Conservation (phyloP, 345 rosid genomes). For the Eucalyptus polybractea region DNA sequence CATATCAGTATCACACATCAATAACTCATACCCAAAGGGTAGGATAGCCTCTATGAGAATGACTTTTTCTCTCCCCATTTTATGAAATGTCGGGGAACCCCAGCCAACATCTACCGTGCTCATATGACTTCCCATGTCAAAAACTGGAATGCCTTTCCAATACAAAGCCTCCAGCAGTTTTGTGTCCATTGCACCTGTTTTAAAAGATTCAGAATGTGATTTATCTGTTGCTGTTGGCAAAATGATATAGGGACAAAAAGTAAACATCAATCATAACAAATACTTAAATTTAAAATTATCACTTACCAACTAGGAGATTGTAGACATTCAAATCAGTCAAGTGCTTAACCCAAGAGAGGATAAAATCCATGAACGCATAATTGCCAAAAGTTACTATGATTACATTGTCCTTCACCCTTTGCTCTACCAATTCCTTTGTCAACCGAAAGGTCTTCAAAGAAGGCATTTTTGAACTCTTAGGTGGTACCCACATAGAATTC, state of each 20-base stretch:
- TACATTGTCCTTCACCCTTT: slow-evolving; percentile 65
- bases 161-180: slow-evolving; percentile 84
- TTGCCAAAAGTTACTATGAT: slow-evolving; percentile 88
- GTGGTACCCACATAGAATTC: slow-evolving; percentile 72
- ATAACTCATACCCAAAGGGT: slow-evolving; percentile 73
- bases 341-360: slow-evolving; percentile 91
- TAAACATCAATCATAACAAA: neutral
- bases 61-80: slow-evolving; percentile 99
- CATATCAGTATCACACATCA: slow-evolving; percentile 99
- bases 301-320: slow-evolving; percentile 84
- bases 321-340: slow-evolving; percentile 74
- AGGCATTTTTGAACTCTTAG: slow-evolving; percentile 59
- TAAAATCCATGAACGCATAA: slow-evolving; percentile 94
- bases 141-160: slow-evolving; percentile 96
- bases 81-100: slow-evolving; percentile 97
- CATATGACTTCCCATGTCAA: slow-evolving; percentile 98
- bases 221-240: neutral
- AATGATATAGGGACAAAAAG: neutral
- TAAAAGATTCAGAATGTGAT: neutral
- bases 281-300: neutral
- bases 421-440: slow-evolving; percentile 53
- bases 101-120: slow-evolving; percentile 93
- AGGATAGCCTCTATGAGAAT: slow-evolving; percentile 76
- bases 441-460: slow-evolving; percentile 56
- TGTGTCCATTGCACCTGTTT: slow-evolving; percentile 91